Evolutionary conservation across 345 rosid genomes (phyloP), one percentile per base, ranked within the genome.

Genomic region (Salix suchowensis): DNA sequence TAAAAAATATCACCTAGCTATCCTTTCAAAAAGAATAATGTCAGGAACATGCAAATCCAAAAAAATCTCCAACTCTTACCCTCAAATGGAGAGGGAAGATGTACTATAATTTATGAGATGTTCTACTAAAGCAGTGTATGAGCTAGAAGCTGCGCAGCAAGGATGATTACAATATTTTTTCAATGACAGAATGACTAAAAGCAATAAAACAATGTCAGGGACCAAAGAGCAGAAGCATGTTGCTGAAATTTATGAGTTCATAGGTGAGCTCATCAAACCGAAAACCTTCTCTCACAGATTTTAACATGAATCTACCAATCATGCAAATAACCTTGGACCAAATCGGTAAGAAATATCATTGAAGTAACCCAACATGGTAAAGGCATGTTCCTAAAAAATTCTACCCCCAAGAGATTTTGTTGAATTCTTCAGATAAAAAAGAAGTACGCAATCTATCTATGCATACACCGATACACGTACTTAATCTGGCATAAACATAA

Each of bases 1-100:
- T 70, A 42, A 42, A 77, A 78, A 77, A 11, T 3, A 70, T 67
- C 74, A 67, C 28, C 70, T 10, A 70, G 65, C 68, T 64, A 32
- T 37, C 58, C 52, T 46, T 18, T 42, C 50, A 32, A 42, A 32
- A 30, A 19, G 18, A 28, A 18, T 50, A 50, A 7, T 28, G 13
- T 37, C 21, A 72, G 39, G 60, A 26, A 8, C 67, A 58, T 12
- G 58, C 23, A n/a, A 39, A 50, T 13, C 30, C 64, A 39, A 21
- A 74, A 68, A 26, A 19, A 5, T 26, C 40, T 70, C 9, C 23
- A 10, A 24, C 2, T 15, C 30, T 9, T 24, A 61, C 28, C 50
- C 54, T 28, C 64, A 19, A 37, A 34, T 9, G 18, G 23, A 44
- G 60, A 30, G 48, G 12, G 26, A 4, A 32, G 11, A 34, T 54